These are phyloP conservation scores for Adansonia madagascariensis DNA, from an alignment of 441 rosid genomes.

Conservation along the genomic window DNA sequence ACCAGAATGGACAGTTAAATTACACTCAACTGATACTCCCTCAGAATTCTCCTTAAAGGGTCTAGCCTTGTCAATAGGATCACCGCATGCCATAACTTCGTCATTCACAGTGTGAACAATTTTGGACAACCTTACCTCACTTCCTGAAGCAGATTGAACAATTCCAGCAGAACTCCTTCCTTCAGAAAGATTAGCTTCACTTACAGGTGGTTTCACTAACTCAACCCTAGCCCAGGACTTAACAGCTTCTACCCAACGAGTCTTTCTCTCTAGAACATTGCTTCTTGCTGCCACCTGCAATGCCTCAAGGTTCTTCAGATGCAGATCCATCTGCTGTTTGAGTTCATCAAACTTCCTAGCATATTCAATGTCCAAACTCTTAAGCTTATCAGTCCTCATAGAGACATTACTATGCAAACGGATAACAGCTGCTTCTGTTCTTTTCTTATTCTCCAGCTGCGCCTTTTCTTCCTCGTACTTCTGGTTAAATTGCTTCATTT, in stretches of 20 bases:
- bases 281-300: slow-evolving; percentile 48
- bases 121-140: slow-evolving; percentile 28
- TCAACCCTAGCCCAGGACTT: slow-evolving; percentile 53
- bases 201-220: slow-evolving; percentile 33
- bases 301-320: slow-evolving; percentile 48
- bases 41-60: slow-evolving; percentile 25
- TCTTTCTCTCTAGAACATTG: slow-evolving; percentile 49
- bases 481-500: slow-evolving; percentile 39
- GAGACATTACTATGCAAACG: slow-evolving; percentile 42
- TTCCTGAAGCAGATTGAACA: background rate
- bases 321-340: slow-evolving; percentile 35
- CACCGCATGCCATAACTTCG: slow-evolving; percentile 29
- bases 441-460: slow-evolving; percentile 45
- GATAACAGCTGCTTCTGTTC: slow-evolving; percentile 56
- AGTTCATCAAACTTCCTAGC: slow-evolving; percentile 50
- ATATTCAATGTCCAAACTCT: slow-evolving; percentile 52
- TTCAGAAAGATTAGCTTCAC: slow-evolving; percentile 25
- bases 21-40: slow-evolving; percentile 15
- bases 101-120: slow-evolving; percentile 30
- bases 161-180: slow-evolving; percentile 11
- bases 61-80: slow-evolving; percentile 25
- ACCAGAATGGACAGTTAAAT: slow-evolving; percentile 23
- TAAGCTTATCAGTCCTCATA: slow-evolving; percentile 48
- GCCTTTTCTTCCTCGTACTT: slow-evolving; percentile 50
- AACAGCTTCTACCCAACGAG: slow-evolving; percentile 49